Conservation (phyloP, 495 filamentous ascomycete species). For the Aspergillus panamensis region DNA sequence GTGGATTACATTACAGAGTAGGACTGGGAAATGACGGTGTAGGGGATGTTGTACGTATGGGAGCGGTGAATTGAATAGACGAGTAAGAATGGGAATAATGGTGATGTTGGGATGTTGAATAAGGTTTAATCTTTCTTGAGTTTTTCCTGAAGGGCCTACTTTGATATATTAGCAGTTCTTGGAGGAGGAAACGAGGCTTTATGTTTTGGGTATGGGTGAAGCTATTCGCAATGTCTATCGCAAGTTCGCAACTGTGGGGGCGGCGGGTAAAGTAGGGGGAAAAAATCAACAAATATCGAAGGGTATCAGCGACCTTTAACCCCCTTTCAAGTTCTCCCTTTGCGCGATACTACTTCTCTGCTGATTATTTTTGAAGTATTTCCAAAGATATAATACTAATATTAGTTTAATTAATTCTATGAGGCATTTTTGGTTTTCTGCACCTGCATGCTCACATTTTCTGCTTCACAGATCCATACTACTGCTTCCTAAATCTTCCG, state of each 20-base stretch:
- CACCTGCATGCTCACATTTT: constrained; percentile 1
- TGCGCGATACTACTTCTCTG: too few species aligned
- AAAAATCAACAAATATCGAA: background rate
- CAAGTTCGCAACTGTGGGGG: background rate
- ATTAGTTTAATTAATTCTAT: constrained; percentile 6
- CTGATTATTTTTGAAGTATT: too few species aligned
- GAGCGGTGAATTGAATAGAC: too few species aligned
- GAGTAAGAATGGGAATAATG: too few species aligned
- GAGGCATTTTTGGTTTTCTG: constrained; percentile 19
- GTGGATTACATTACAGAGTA: too few species aligned
- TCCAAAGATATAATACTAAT: too few species aligned
- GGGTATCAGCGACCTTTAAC: background rate
- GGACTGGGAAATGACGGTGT: too few species aligned
- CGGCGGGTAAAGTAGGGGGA: background rate
- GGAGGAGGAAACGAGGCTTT: background rate
- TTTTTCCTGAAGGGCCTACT: background rate
- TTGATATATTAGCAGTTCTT: background rate
- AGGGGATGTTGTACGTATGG: too few species aligned
- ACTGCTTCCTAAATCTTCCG: constrained; percentile 23
- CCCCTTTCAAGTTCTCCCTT: background rate
- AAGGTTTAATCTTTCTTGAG: background rate
- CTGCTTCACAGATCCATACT: background rate
- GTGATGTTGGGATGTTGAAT: background rate
- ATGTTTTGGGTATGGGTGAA: background rate
- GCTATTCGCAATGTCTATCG: background rate